These are phyloP conservation scores for Maudiozyma humilis DNA, from an alignment of 1,139 yeast species.

Conservation along the genomic window DNA sequence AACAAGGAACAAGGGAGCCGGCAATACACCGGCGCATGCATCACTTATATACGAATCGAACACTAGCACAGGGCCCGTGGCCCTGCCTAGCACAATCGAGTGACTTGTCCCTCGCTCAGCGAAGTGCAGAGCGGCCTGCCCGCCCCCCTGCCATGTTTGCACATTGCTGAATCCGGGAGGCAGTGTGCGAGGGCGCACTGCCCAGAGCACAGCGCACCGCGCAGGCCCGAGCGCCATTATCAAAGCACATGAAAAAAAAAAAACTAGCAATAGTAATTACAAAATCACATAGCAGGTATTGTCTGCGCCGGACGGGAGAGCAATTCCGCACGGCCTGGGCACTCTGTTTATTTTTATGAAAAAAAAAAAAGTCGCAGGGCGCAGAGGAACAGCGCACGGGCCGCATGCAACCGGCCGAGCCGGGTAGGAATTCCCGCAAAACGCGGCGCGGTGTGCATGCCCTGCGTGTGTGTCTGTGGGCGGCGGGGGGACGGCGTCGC, in stretches of 20 bases:
- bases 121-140: not conserved
- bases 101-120: not conserved
- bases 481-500: not conserved
- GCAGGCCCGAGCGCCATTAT: not conserved
- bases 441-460: not conserved
- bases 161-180: not conserved
- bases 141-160: not conserved
- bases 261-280: not conserved
- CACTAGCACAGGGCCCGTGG: not conserved
- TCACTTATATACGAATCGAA: not conserved
- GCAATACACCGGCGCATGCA: not conserved
- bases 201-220: not conserved
- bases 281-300: too few species aligned
- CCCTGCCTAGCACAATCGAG: too few species aligned
- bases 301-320: too few species aligned
- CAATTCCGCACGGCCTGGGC: too few species aligned
- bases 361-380: not conserved
- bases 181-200: too few species aligned
- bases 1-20: not conserved
- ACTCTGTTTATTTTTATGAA: too few species aligned
- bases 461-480: not conserved
- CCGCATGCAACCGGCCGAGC: not conserved
- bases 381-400: not conserved
- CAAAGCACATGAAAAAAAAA: not conserved
- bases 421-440: not conserved